A percentile compares a stretch with the other conserved stretches of the same genome.
These are phyloP conservation scores for Schizothecium vesticola DNA, from an alignment of 495 filamentous ascomycete species.

Conservation along the genomic window DNA sequence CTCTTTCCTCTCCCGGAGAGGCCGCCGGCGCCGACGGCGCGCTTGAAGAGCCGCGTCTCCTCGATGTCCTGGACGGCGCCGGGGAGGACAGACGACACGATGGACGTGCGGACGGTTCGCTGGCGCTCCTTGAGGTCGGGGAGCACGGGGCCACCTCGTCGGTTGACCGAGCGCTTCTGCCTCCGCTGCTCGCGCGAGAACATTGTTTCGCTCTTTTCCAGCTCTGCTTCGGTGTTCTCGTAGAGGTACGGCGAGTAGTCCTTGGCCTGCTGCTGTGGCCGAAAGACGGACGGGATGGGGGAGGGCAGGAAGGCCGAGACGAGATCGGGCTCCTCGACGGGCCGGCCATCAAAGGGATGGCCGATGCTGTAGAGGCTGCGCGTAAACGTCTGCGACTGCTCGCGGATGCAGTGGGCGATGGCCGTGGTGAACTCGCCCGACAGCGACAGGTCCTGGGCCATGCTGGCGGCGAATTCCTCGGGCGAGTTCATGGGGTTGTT, in stretches of 20 bases:
- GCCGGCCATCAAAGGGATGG: constrained; percentile 91
- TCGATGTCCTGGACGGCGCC: constrained; percentile 76
- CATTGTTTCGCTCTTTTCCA: constrained; percentile 86
- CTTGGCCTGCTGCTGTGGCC: constrained; percentile 83
- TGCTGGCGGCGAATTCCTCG: constrained; percentile 84
- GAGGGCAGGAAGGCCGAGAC: constrained; percentile 79
- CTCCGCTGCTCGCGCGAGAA: constrained; percentile 88
- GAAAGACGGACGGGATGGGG: constrained; percentile 74
- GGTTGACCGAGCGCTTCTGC: constrained; percentile 91
- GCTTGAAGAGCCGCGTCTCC: constrained; percentile 80
- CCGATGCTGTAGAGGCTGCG: constrained; percentile 88
- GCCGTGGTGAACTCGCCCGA: constrained; percentile 96
- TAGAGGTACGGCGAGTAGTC: constrained; percentile 91
- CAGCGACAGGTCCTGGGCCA: constrained; percentile 86
- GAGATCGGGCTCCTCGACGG: constrained; percentile 86
- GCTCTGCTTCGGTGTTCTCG: constrained; percentile 83
- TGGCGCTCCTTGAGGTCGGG: constrained; percentile 94
- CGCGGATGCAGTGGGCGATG: constrained; percentile 93
- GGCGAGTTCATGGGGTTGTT: constrained; percentile 90
- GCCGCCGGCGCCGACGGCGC: constrained; percentile 43
- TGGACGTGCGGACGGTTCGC: constrained; percentile 80
- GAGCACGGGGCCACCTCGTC: constrained; percentile 86
- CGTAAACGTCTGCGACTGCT: constrained; percentile 90
- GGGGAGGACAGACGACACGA: constrained; percentile 86
- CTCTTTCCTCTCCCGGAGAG: constrained; percentile 52